A percentile compares a stretch with the other conserved stretches of the same genome.
These are phyloP conservation scores for Mentha longifolia DNA, from an alignment of 257 asterid species.

Conservation along the genomic window DNA sequence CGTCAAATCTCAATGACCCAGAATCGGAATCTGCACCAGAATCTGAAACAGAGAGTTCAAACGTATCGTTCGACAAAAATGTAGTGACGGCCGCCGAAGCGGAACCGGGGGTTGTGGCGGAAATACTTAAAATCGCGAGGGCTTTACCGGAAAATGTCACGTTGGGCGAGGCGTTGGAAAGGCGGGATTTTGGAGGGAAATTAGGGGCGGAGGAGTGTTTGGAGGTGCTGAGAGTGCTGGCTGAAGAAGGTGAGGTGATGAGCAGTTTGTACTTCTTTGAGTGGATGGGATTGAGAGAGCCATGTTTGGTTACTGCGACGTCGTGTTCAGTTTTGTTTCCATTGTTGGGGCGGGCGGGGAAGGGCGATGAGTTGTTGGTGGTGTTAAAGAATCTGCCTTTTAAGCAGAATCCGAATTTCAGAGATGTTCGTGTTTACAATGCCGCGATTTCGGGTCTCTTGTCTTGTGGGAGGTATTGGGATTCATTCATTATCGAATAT, in stretches of 20 bases:
- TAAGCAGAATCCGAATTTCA: conserved; percentile 46
- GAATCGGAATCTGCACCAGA: conserved; percentile 34
- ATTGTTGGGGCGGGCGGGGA: conserved; percentile 66
- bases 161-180: conserved; percentile 75
- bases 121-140: conserved; percentile 63
- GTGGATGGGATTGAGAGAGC: conserved; percentile 91
- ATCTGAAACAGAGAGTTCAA: conserved; percentile 21
- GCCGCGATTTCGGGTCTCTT: conserved; percentile 83
- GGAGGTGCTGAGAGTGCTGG: conserved; percentile 67
- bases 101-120: conserved; percentile 55
- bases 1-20: conserved; percentile 40
- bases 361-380: conserved; percentile 65
- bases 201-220: conserved; percentile 66
- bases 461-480: conserved; percentile 63
- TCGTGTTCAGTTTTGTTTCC: conserved; percentile 75
- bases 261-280: conserved; percentile 80
- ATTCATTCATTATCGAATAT: background rate
- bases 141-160: conserved; percentile 61
- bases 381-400: conserved; percentile 74
- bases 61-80: conserved; percentile 23
- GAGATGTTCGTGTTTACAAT: conserved; percentile 78
- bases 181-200: conserved; percentile 50
- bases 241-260: conserved; percentile 59
- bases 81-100: conserved; percentile 25
- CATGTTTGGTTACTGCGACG: conserved; percentile 70